Evolutionary conservation across 768 basidiomycete genomes (phyloP).

Genomic region (Mycena vulgaris): DNA sequence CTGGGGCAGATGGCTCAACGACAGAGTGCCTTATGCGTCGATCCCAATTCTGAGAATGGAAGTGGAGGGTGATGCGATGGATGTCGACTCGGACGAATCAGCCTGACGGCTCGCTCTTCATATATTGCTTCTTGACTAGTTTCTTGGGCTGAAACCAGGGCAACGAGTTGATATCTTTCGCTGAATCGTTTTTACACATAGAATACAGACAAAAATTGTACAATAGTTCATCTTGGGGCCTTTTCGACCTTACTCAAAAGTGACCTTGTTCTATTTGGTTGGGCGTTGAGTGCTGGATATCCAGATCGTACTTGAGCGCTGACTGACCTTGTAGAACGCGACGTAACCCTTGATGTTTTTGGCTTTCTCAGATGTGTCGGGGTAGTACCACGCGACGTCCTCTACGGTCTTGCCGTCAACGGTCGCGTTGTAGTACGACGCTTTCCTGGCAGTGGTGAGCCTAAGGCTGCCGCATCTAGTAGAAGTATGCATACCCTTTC

Average conservation of each 20-base stretch:
- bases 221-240: conserved; percentile 1
- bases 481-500: conserved; percentile 71
- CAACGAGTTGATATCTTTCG: too few relatives aligned
- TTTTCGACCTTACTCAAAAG: conserved; percentile 42
- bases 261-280: conserved; percentile 58
- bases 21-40: conserved; percentile 75
- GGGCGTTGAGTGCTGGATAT: too few relatives aligned
- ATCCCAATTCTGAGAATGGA: conserved; percentile 76
- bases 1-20: conserved; percentile 80
- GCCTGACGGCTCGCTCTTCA: conserved; percentile 19
- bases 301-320: background rate
- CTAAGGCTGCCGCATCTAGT: background rate
- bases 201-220: conserved; percentile 28
- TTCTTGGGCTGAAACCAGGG: too few relatives aligned
- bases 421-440: conserved; percentile 75
- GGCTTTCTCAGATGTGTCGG: conserved; percentile 68
- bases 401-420: conserved; percentile 64
- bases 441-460: conserved; percentile 57
- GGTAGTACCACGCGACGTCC: conserved; percentile 85
- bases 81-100: conserved; percentile 59
- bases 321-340: conserved; percentile 84
- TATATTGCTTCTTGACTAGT: conserved; percentile 16
- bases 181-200: too few relatives aligned
- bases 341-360: conserved; percentile 75
- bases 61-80: conserved; percentile 59